A percentile compares a stretch with the other conserved stretches of the same genome.
phyloP scores from a whole-genome alignment of 1,284 basidiomycete genomes.

The Puccinia polysora region DNA sequence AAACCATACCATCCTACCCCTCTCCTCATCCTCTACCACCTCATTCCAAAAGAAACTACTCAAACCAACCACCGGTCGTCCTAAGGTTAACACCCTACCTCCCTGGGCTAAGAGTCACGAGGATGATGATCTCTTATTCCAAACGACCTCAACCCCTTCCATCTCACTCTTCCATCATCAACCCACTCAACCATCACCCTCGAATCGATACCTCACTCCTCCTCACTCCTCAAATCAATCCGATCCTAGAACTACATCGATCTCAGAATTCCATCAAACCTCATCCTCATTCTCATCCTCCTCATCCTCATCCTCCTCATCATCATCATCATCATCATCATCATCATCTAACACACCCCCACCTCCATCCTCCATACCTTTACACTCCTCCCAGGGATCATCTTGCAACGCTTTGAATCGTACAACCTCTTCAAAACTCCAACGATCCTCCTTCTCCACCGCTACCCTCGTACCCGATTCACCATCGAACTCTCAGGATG shows the following conservation, averaged over 20 bases:
- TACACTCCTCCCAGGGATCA: neutral
- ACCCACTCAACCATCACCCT: conserved; percentile 4
- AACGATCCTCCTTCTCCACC: conserved; percentile 1
- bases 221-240: neutral
- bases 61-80: no score
- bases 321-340: conserved; percentile 3
- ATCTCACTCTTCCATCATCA: neutral
- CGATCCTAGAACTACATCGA: no score
- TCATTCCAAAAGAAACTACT: no score
- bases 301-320: no score
- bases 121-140: conserved; percentile 34
- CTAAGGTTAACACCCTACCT: conserved; percentile 13
- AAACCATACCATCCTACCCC: no score
- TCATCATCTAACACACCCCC: neutral
- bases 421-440: conserved; percentile 2
- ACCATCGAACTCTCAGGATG: neutral
- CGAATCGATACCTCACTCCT: no score
- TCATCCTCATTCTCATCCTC: neutral
- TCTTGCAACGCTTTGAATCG: neutral
- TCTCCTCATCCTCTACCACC: no score
- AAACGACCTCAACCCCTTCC: conserved; percentile 5
- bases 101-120: conserved; percentile 36
- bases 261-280: no score
- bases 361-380: neutral
- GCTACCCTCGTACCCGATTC: conserved; percentile 24